Percentiles rank a stretch among this genome's conserved stretches.
These are phyloP conservation scores for Aspergillus texensis DNA, from an alignment of 2,329 filamentous ascomycete genomes.

Conservation along the genomic window DNA sequence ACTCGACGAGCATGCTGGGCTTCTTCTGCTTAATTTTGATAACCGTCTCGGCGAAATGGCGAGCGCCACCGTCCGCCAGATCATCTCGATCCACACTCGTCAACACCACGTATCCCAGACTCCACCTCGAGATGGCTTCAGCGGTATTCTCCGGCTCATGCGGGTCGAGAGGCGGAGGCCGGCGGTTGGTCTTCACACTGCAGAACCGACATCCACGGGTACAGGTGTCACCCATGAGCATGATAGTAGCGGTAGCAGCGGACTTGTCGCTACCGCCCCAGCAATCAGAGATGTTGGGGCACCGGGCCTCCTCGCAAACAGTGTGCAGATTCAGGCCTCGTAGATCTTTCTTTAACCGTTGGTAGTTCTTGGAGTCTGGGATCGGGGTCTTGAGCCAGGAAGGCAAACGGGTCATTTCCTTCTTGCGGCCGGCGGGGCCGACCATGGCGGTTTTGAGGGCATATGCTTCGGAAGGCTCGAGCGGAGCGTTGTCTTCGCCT, in stretches of 20 bases:
- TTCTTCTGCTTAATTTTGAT: slow-evolving; percentile 84
- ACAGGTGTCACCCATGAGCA: slow-evolving; percentile 99
- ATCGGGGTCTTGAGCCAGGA: slow-evolving; percentile 97
- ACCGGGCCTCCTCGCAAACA: slow-evolving; percentile 95
- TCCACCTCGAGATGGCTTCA: slow-evolving; percentile 90
- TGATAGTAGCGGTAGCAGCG: slow-evolving; percentile 94
- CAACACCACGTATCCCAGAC: slow-evolving; percentile 91
- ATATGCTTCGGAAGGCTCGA: slow-evolving; percentile 56
- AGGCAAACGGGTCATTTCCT: slow-evolving; percentile 74
- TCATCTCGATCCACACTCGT: slow-evolving; percentile 95
- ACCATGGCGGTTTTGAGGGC: slow-evolving; percentile 64
- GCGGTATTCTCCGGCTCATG: slow-evolving; percentile 97
- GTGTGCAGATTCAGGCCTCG: slow-evolving; percentile 89
- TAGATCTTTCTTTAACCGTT: slow-evolving; percentile 92
- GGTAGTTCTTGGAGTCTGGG: slow-evolving; percentile 82
- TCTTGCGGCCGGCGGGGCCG: slow-evolving; percentile 64
- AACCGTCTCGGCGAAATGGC: slow-evolving; percentile 92
- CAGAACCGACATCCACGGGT: slow-evolving; percentile 96
- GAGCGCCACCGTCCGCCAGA: slow-evolving; percentile 81
- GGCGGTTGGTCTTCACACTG: slow-evolving; percentile 85
- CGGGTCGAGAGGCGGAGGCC: slow-evolving; percentile 79
- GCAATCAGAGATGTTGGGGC: slow-evolving; percentile 96
- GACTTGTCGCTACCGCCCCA: slow-evolving; percentile 91
- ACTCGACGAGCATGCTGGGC: slow-evolving; percentile 49
- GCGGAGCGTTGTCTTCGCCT: slow-evolving; percentile 42